These are phyloP conservation scores for Monosporascus sp. DNA, from an alignment of 2,329 filamentous ascomycete genomes.

Conservation along the genomic window DNA sequence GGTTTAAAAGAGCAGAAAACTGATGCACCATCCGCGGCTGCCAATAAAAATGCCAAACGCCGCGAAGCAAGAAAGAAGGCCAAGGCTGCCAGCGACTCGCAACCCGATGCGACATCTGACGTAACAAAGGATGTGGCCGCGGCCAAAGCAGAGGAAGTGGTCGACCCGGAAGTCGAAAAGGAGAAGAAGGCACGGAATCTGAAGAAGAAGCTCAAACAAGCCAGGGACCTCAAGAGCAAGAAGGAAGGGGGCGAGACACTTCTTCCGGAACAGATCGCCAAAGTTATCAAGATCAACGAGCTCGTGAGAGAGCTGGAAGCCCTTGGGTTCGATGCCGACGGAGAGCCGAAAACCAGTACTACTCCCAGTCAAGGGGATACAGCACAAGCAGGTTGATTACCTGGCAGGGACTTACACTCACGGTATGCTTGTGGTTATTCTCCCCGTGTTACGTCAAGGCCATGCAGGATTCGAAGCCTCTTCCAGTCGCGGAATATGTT, in stretches of 20 bases:
- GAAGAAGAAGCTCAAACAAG: slow-evolving; percentile 92
- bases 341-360: slow-evolving; percentile 45
- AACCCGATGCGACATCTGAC: slow-evolving; percentile 52
- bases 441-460: background rate
- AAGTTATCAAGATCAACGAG: slow-evolving; percentile 96
- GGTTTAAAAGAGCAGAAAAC: slow-evolving; percentile 47
- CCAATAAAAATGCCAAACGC: slow-evolving; percentile 83
- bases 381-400: slow-evolving; percentile 11
- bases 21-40: slow-evolving; percentile 42
- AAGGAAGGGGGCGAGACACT: slow-evolving; percentile 81
- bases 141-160: slow-evolving; percentile 33
- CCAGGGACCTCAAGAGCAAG: slow-evolving; percentile 83
- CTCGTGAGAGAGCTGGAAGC: slow-evolving; percentile 81
- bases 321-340: slow-evolving; percentile 78
- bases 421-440: background rate
- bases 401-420: background rate
- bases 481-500: background rate
- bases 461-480: background rate
- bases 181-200: slow-evolving; percentile 92
- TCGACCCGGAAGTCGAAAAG: slow-evolving; percentile 69
- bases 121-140: slow-evolving; percentile 25
- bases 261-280: slow-evolving; percentile 91
- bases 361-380: slow-evolving; percentile 4
- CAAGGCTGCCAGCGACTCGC: slow-evolving; percentile 52
- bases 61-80: slow-evolving; percentile 53